Evolutionary conservation across 495 filamentous ascomycete species (phyloP).

Genomic region (Saxispiralis lemnorum): DNA sequence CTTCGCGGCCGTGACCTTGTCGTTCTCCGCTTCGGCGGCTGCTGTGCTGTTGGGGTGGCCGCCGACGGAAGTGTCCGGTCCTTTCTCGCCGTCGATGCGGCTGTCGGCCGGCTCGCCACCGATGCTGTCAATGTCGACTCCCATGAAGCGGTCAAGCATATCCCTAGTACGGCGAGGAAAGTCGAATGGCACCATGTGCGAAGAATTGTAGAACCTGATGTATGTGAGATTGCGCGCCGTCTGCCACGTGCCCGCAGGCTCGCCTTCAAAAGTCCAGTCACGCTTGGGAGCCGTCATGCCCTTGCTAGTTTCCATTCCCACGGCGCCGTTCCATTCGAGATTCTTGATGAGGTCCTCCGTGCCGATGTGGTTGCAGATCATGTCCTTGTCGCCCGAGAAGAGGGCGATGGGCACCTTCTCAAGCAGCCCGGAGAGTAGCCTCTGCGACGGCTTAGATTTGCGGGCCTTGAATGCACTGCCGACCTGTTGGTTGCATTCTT

Average conservation of each 20-base stretch:
- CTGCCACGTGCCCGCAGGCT: slow-evolving; percentile 83
- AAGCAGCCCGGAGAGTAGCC: slow-evolving; percentile 60
- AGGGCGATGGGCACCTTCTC: slow-evolving; percentile 59
- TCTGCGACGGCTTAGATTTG: slow-evolving; percentile 53
- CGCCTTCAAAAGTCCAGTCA: slow-evolving; percentile 87
- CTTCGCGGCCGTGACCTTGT: slow-evolving; percentile 66
- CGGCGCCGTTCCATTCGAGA: slow-evolving; percentile 79
- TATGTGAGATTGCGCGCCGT: slow-evolving; percentile 89
- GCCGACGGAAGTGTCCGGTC: slow-evolving; percentile 64
- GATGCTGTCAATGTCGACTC: slow-evolving; percentile 79
- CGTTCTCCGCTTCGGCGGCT: slow-evolving; percentile 53
- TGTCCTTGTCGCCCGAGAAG: slow-evolving; percentile 83
- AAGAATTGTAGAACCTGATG: slow-evolving; percentile 83
- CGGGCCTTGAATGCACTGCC: slow-evolving; percentile 44
- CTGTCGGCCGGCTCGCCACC: slow-evolving; percentile 72
- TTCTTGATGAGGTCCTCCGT: slow-evolving; percentile 83
- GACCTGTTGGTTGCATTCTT: slow-evolving; percentile 75
- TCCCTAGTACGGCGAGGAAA: slow-evolving; percentile 71
- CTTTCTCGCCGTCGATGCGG: slow-evolving; percentile 79
- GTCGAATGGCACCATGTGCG: slow-evolving; percentile 96
- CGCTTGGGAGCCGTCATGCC: slow-evolving; percentile 81
- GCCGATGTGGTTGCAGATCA: slow-evolving; percentile 94
- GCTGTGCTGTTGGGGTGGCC: slow-evolving; percentile 66
- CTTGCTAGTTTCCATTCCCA: slow-evolving; percentile 74
- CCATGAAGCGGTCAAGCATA: slow-evolving; percentile 94